Evolutionary conservation across 495 filamentous ascomycete genomes (phyloP).

Genomic region (Monascus purpureus): DNA sequence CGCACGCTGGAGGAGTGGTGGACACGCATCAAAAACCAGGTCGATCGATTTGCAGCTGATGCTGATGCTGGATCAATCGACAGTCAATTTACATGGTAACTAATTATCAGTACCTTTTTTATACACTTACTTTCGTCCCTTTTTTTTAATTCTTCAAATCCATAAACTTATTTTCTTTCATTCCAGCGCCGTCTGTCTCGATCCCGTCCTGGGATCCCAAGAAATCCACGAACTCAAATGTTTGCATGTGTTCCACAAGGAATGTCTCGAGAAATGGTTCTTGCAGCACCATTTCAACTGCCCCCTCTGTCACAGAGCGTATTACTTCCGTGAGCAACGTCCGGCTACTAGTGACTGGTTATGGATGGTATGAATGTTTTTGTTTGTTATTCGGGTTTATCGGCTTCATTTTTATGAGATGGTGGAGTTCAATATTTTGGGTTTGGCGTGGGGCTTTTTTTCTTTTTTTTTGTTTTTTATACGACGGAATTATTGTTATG

Average conservation of each 20-base stretch:
- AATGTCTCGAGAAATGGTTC: slow-evolving; percentile 34
- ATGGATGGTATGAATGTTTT: slow-evolving; percentile 16
- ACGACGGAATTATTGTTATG: no score
- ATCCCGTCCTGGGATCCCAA: slow-evolving; percentile 23
- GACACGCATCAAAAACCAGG: slow-evolving; percentile 20
- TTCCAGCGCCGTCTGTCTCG: slow-evolving; percentile 28
- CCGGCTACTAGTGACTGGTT: slow-evolving; percentile 23
- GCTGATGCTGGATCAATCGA: no score
- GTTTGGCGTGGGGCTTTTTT: no score
- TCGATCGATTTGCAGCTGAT: slow-evolving; percentile 20
- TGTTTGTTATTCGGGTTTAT: no score
- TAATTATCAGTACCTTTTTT: background rate
- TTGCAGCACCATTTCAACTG: slow-evolving; percentile 30
- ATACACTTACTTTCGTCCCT: background rate
- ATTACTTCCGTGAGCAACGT: slow-evolving; percentile 17
- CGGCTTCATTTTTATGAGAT: no score
- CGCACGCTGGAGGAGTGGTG: slow-evolving; percentile 32
- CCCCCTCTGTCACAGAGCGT: slow-evolving; percentile 28
- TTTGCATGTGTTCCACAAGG: slow-evolving; percentile 32
- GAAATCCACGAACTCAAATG: slow-evolving; percentile 31
- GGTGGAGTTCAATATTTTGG: no score
- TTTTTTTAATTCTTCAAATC: background rate
- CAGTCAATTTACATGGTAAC: slow-evolving; percentile 30
- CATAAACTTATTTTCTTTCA: background rate
- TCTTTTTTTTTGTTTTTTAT: no score